Percentiles rank a stretch among this genome's conserved stretches.
Evolutionary conservation across 2,329 filamentous ascomycete genomes (phyloP).

Genomic region (Fusarium continuum): DNA sequence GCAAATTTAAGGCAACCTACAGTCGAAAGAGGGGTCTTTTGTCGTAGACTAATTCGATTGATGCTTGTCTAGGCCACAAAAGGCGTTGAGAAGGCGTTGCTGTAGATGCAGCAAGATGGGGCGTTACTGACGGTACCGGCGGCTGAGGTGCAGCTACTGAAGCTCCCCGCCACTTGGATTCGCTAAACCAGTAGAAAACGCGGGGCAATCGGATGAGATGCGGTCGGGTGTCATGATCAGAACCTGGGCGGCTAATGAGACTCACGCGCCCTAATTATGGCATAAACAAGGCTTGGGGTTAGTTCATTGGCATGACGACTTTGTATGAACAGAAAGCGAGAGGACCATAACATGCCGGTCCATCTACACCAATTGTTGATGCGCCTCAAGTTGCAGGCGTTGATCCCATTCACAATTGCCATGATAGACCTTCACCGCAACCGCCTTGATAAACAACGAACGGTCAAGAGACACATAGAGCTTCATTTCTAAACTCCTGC

Average conservation of each 20-base stretch:
- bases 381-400: too few relatives aligned
- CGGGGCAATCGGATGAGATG: conserved; percentile 38
- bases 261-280: conserved; percentile 2
- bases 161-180: conserved; percentile 31
- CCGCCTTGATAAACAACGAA: conserved; percentile 3
- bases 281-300: background rate
- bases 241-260: conserved; percentile 12
- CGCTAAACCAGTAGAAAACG: conserved; percentile 33
- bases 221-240: conserved; percentile 31
- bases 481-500: conserved; percentile 36
- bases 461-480: conserved; percentile 31
- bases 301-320: background rate
- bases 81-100: conserved; percentile 24
- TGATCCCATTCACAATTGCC: background rate
- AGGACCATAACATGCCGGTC: too few relatives aligned
- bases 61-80: conserved; percentile 18
- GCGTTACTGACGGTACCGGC: conserved; percentile 16
- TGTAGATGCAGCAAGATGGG: conserved; percentile 30
- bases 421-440: conserved; percentile 7
- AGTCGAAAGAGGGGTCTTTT: conserved; percentile 36
- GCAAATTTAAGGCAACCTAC: conserved; percentile 9
- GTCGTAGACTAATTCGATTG: conserved; percentile 9
- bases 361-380: background rate
- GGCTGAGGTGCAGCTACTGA: conserved; percentile 18
- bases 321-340: background rate